A percentile compares a stretch with the other conserved stretches of the same genome.
Evolutionary conservation across 2,329 filamentous ascomycete genomes (phyloP).

Genomic region (Pseudocercospora pini-densiflorae): DNA sequence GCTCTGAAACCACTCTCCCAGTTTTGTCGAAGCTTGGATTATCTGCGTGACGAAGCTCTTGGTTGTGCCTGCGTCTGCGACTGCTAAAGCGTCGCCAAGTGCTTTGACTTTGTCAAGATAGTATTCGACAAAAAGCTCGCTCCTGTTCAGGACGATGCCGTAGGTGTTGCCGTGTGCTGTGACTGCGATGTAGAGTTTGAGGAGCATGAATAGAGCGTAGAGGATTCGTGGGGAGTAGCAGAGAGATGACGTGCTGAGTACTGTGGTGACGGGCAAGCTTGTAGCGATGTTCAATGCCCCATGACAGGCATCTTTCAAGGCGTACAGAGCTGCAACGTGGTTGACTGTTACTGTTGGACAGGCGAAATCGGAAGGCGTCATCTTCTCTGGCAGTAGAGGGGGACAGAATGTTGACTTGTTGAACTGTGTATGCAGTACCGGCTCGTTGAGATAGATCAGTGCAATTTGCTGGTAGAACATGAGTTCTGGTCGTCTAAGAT

Average conservation of each 20-base stretch:
- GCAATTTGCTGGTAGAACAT: constrained; percentile 22
- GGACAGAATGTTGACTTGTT: constrained; percentile 31
- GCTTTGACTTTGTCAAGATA: constrained; percentile 11
- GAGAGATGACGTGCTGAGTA: constrained; percentile 14
- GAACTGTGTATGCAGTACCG: constrained; percentile 28
- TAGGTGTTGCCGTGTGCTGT: constrained; percentile 32
- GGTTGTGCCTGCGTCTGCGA: not conserved
- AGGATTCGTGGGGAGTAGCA: constrained; percentile 25
- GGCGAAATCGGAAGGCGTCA: constrained; percentile 28
- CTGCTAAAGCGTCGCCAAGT: not conserved
- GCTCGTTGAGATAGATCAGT: constrained; percentile 28
- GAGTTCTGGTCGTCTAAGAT: constrained; percentile 17
- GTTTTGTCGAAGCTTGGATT: constrained; percentile 1
- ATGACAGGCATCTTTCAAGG: constrained; percentile 26
- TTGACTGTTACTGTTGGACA: constrained; percentile 24
- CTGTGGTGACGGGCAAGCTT: not conserved
- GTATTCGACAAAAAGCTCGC: constrained; percentile 25
- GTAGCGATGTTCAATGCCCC: constrained; percentile 20
- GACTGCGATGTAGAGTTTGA: constrained; percentile 33
- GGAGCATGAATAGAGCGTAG: constrained; percentile 20
- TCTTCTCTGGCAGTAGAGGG: constrained; percentile 24
- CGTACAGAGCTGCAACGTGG: constrained; percentile 22
- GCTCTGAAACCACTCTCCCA: constrained; percentile 10
- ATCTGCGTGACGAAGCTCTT: constrained; percentile 10
- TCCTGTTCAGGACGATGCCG: constrained; percentile 25